Evolutionary conservation across 345 rosid genomes (phyloP).

Genomic region (Sisymbrium irio): DNA sequence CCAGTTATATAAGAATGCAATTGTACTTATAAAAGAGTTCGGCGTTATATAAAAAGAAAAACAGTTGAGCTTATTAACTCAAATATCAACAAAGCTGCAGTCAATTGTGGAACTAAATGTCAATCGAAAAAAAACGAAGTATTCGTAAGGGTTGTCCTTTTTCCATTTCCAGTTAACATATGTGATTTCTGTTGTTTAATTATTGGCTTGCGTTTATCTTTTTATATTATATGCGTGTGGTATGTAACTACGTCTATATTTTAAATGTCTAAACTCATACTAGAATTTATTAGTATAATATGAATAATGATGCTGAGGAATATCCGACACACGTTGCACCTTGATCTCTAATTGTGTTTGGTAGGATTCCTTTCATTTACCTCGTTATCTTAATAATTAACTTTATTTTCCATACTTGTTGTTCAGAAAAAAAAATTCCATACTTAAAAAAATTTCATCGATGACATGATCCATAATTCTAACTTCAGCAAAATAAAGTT

Average conservation of each 20-base stretch:
- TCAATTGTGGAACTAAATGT: background rate
- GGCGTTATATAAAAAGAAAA: background rate
- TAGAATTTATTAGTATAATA: background rate
- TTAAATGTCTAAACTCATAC: background rate
- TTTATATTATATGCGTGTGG: slow-evolving; percentile 24
- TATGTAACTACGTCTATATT: slow-evolving; percentile 16
- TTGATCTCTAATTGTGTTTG: slow-evolving; percentile 30
- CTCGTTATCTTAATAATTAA: background rate
- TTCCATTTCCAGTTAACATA: background rate
- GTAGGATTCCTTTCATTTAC: slow-evolving; percentile 10
- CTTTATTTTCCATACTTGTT: background rate
- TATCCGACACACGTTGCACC: slow-evolving; percentile 37
- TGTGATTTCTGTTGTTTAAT: background rate
- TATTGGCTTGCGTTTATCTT: background rate
- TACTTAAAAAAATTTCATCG: background rate
- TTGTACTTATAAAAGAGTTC: background rate
- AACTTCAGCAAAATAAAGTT: background rate
- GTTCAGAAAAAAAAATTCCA: too few relatives aligned
- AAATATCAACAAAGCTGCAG: background rate
- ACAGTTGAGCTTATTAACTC: background rate
- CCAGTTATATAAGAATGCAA: background rate
- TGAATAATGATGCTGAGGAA: slow-evolving; percentile 31
- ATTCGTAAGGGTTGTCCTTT: background rate
- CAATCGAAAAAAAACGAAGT: background rate
- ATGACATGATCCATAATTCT: background rate